Base-by-base conservation (phyloP, 495 filamentous ascomycete genomes). In the Melanomma pulvis-pyrius region DNA sequence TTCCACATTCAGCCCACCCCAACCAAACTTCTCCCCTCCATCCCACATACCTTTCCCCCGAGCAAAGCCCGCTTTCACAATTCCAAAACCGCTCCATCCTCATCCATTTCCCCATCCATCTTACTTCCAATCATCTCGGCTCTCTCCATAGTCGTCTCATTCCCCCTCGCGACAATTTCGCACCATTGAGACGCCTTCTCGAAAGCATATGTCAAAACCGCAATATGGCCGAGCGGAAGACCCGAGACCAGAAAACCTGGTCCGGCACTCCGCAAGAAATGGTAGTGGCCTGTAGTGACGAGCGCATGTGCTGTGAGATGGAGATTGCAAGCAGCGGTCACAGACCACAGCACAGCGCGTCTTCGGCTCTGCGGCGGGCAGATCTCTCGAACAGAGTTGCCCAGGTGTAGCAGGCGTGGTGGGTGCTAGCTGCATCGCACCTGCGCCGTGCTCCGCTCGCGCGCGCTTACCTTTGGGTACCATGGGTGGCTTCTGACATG, bases 201-300 rank as follows among this genome's bases (percentile, higher is more conserved):
- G 51, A 30, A 36, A 57, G 25, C 13, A 46, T 57, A 24, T 55
- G n/a, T 12, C 39, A 44, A 2, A 2, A 11, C 30, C 54, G 26
- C 54, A 57, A 57, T 57, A 57, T 57, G 54, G 54, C 54, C 54
- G 54, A 57, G 54, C 54, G 54, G 54, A 57, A n/a, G 11, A 6
- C 26, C 30, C 17, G 34, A 44, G 17, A 15, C 8, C 39, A 15
- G 39, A 44, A 44, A 44, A 44, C 39, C 39, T 44, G 39, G 39
- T 44, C 39, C 39, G 39, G 39, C 39, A 44, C 39, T 44, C 39
- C 39, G 39, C n/a, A 15, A n/a, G 17, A 6, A 15, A n/a, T n/a
- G n/a, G n/a, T n/a, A n/a, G n/a, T n/a, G n/a, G n/a, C n/a, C n/a
- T n/a, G n/a, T n/a, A n/a, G n/a, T n/a, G 39, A 15, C 39, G n/a